Evolutionary conservation across 176 grass and related monocot species (phyloP).

Genomic region (Avena insularis): DNA sequence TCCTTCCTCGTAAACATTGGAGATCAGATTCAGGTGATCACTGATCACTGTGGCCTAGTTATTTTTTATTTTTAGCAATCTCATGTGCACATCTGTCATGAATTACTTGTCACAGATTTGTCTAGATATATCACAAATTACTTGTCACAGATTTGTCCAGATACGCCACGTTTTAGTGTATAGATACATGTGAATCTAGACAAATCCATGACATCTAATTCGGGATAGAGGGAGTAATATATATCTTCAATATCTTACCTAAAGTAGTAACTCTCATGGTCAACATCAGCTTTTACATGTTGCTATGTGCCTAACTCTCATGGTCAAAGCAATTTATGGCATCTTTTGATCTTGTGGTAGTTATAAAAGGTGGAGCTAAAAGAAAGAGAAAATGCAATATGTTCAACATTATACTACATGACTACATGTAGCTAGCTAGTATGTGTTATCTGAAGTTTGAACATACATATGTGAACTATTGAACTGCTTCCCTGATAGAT

Average conservation of each 20-base stretch:
- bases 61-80: background rate
- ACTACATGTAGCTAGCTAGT: background rate
- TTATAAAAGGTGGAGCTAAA: background rate
- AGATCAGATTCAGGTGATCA: slow-evolving; percentile 72
- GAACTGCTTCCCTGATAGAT: background rate
- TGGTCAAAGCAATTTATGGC: background rate
- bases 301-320: background rate
- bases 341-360: background rate
- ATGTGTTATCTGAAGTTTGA: background rate
- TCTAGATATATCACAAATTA: too few species aligned
- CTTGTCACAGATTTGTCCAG: too few species aligned
- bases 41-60: slow-evolving; percentile 29
- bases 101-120: too few species aligned
- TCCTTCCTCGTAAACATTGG: slow-evolving; percentile 70
- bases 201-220: too few species aligned
- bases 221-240: background rate
- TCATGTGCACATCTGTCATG: background rate
- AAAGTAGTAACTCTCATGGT: background rate
- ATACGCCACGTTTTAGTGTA: too few species aligned
- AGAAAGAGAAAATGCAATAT: background rate
- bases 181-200: too few species aligned
- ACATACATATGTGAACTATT: background rate
- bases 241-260: background rate
- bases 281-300: background rate
- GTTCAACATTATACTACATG: background rate